Percentiles rank a stretch among this genome's conserved stretches.
Evolutionary conservation across 306 rosid species (phyloP).

Genomic region (Fragaria vesca): DNA sequence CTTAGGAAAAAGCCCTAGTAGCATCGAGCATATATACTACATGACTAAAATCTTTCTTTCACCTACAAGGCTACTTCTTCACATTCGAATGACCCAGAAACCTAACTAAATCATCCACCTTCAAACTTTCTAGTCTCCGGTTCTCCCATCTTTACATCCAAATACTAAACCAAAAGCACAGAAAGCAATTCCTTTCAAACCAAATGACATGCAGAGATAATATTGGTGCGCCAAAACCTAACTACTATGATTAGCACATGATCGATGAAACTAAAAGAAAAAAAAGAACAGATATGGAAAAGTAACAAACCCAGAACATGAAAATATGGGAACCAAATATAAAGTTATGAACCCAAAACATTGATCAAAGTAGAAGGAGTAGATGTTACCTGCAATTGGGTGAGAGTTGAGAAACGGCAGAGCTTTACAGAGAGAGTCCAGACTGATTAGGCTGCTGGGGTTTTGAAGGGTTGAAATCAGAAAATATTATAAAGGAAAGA

Average conservation of each 20-base stretch:
- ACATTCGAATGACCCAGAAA: neutral
- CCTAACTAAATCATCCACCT: neutral
- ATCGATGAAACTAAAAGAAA: neutral
- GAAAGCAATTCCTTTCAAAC: neutral
- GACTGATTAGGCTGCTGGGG: neutral
- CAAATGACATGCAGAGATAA: neutral
- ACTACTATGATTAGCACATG: neutral
- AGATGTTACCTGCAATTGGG: neutral
- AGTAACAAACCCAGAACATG: neutral
- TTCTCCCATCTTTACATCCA: neutral
- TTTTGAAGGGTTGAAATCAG: neutral
- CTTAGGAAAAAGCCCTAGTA: neutral
- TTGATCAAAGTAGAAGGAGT: neutral
- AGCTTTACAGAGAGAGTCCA: neutral
- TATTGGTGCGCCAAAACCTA: neutral
- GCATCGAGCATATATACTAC: neutral
- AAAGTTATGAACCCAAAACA: neutral
- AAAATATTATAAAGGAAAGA: neutral
- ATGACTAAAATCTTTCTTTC: neutral
- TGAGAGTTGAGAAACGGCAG: neutral
- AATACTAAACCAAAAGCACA: neutral
- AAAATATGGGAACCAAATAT: neutral
- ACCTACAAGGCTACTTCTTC: neutral
- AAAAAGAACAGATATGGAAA: neutral
- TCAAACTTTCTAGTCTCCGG: neutral